Base-by-base conservation (phyloP, 306 rosid genomes). In the Pyrus communis region DNA sequence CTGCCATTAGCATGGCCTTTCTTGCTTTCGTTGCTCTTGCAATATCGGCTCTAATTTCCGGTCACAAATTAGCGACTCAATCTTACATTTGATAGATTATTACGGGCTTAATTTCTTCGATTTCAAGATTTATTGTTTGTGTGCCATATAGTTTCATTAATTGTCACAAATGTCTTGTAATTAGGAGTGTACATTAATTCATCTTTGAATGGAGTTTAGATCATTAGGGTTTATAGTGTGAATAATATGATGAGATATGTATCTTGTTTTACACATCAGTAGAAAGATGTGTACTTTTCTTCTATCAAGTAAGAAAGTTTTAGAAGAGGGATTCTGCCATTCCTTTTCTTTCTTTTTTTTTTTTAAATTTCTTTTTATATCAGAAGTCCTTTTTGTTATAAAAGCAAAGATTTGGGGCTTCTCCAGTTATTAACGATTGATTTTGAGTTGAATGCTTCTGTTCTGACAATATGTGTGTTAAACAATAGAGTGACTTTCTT, bases 1-100 rank as follows among this genome's bases (percentile, higher is more conserved):
- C 93, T 15, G 77, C 98, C 73, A 90, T 95, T 30, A 79, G 87
- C 89, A 90, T 88, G 96, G 74, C 89, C 4, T 77, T 92, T 71
- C 67, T 92, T 9, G 92, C 98, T 31, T 95, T 90, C 86, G 60
- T 89, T 30, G 69, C 84, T 7, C 76, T 82, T 14, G 92, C 91
- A 11, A 28, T 74, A 9, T 90, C 90, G 2, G 85, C 96, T 11
- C 33, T 86, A 74, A 78, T 95, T 67, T 95, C 97, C 3, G 92
- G 93, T 66, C 82, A 85, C 83, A 88, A 87, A 23, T 74, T 92
- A 40, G 89, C 88, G 11, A 80, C 85, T 65, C 92, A 82, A 31
- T 72, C 97, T 73, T 83, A 84, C 31, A 76, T 95, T 19, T 92
- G 76, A 94, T 46, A 22, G 9, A 4, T 31, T 64, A 42, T 60